Evolutionary conservation across 1,284 basidiomycete species (phyloP).

Genomic region (Lignosus rhinocerotis): DNA sequence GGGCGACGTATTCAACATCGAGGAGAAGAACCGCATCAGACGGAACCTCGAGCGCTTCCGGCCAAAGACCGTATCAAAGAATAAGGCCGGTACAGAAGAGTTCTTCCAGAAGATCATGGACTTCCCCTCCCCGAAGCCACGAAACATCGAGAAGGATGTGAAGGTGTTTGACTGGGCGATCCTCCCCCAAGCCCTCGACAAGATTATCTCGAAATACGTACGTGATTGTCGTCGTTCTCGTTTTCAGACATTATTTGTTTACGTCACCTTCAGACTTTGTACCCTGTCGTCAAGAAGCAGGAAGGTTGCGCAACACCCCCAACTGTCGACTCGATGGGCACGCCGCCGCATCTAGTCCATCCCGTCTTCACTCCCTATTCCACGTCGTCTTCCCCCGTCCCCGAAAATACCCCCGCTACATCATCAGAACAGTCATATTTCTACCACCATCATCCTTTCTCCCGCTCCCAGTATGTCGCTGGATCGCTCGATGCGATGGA

Average conservation of each 20-base stretch:
- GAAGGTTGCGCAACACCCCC: conserved; percentile 5
- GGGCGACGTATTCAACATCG: conserved; percentile 82
- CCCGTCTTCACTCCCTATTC: conserved; percentile 12
- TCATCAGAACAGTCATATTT: conserved; percentile 16
- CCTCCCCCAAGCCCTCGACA: conserved; percentile 80
- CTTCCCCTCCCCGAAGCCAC: conserved; percentile 90
- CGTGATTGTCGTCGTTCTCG: conserved; percentile 36
- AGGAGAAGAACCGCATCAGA: conserved; percentile 96
- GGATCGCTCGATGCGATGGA: conserved; percentile 10
- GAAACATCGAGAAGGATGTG: conserved; percentile 97
- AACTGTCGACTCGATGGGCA: conserved; percentile 1
- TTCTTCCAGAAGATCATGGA: conserved; percentile 97
- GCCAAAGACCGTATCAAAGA: conserved; percentile 90
- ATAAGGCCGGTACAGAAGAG: conserved; percentile 73
- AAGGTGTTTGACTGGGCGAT: conserved; percentile 96
- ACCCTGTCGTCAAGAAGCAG: conserved; percentile 11
- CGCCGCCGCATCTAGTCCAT: conserved; percentile 7
- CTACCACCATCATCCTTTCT: conserved; percentile 9
- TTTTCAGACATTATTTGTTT: background rate
- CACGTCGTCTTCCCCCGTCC: conserved; percentile 10
- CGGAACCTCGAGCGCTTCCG: conserved; percentile 92
- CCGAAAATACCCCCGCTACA: background rate
- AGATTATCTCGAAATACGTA: conserved; percentile 95
- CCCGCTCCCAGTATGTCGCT: conserved; percentile 10
- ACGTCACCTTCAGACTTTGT: conserved; percentile 12